Conservation (phyloP, 163 green algal genomes). For the Coccomyxa subellipsoidea region DNA sequence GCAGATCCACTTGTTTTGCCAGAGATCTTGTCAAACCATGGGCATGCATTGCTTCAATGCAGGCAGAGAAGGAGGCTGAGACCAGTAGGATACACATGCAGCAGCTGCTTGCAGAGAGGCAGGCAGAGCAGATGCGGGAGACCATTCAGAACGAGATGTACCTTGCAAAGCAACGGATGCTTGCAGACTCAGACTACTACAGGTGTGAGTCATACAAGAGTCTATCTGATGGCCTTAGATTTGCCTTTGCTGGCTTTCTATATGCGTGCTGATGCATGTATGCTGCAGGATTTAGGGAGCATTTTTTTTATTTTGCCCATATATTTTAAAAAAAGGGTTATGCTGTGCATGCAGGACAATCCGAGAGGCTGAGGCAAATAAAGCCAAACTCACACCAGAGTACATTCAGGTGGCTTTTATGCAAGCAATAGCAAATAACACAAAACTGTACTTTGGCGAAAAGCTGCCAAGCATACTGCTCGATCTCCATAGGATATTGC, state of each 20-base stretch:
- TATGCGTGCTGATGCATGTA: no score
- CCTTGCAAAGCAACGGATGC: slow-evolving; percentile 25
- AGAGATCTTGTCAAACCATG: no score
- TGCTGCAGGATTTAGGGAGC: not conserved
- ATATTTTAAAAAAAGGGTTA: not conserved
- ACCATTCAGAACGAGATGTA: slow-evolving; percentile 45
- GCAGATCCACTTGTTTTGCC: no score
- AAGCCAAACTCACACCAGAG: slow-evolving; percentile 40
- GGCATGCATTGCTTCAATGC: not conserved
- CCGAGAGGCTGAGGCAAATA: slow-evolving; percentile 36
- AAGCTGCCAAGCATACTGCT: slow-evolving; percentile 41
- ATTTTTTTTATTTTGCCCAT: not conserved
- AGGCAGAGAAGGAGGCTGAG: slow-evolving; percentile 47
- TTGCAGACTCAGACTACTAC: slow-evolving; percentile 46
- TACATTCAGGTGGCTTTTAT: slow-evolving; percentile 49
- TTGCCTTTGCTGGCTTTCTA: no score
- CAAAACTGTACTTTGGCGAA: slow-evolving; percentile 54
- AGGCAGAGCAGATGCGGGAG: slow-evolving; percentile 29
- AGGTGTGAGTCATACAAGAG: slow-evolving; percentile 4
- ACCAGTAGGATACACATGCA: slow-evolving; percentile 44
- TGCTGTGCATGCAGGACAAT: not conserved
- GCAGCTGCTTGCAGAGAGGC: slow-evolving; percentile 48
- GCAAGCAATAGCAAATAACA: slow-evolving; percentile 52
- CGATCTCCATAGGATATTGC: slow-evolving; percentile 16
- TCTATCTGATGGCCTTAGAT: no score